A percentile compares a stretch with the other conserved stretches of the same genome.
phyloP scores from a whole-genome alignment of 306 rosid species.

The Inga oerstediana region DNA sequence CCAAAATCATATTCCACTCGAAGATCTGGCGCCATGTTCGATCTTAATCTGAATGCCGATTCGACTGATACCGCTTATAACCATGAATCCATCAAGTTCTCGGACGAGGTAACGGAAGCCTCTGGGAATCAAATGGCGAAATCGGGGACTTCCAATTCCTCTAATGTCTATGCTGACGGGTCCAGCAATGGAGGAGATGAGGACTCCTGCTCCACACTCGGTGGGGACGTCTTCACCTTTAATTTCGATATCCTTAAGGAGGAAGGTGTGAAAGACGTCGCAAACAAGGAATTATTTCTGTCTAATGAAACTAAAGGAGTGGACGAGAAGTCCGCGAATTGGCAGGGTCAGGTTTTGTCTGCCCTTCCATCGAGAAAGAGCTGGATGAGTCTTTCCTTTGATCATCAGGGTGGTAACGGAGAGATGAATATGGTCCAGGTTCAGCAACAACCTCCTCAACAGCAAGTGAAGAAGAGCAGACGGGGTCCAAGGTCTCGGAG shows the following conservation, averaged over 20 bases:
- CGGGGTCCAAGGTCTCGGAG: constrained; percentile 99
- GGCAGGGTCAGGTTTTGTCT: constrained; percentile 56
- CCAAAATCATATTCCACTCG: constrained; percentile 30
- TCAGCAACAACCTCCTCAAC: constrained; percentile 52
- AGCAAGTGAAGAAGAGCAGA: constrained; percentile 82
- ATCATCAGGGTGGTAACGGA: constrained; percentile 45
- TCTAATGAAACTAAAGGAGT: constrained; percentile 30
- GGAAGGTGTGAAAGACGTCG: constrained; percentile 43
- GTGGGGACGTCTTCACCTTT: constrained; percentile 60
- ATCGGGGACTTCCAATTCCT: constrained; percentile 94
- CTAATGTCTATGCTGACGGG: constrained; percentile 90
- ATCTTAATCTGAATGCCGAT: constrained; percentile 79
- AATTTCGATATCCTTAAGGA: constrained; percentile 84
- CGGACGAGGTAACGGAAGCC: constrained; percentile 58
- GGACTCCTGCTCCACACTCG: constrained; percentile 89
- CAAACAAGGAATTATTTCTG: constrained; percentile 78
- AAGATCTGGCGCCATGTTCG: constrained; percentile 60
- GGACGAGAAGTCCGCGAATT: constrained; percentile 41
- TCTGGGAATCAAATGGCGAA: constrained; percentile 69
- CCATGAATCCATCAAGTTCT: constrained; percentile 43
- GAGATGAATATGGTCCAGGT: constrained; percentile 53
- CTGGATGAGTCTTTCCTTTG: constrained; percentile 70
- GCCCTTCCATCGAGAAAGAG: constrained; percentile 57
- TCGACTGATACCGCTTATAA: constrained; percentile 49
- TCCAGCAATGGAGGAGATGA: constrained; percentile 78